A percentile compares a stretch with the other conserved stretches of the same genome.
Conservation (phyloP, 2,329 filamentous ascomycete genomes). For the Karstenula rhodostoma region DNA sequence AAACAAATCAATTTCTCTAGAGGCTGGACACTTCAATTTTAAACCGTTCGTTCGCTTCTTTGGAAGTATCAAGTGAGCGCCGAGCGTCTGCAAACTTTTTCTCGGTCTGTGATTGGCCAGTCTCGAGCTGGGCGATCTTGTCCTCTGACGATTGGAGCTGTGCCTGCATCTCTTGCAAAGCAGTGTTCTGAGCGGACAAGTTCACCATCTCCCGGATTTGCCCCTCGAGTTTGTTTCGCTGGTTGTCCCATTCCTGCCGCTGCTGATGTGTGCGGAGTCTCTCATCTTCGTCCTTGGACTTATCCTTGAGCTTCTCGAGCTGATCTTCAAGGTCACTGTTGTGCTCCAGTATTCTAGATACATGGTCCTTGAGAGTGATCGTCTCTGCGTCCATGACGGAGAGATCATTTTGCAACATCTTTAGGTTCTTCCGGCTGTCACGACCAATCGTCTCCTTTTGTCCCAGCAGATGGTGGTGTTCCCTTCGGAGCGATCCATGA, state of each 20-base stretch:
- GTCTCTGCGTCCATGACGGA: not conserved
- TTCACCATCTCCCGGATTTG: not conserved
- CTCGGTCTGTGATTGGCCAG: not conserved
- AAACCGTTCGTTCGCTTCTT: not conserved
- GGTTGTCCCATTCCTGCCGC: not conserved
- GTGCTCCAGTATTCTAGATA: not conserved
- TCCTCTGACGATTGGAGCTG: not conserved
- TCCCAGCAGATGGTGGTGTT: not conserved
- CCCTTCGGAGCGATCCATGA: not conserved
- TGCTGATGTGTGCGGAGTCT: not conserved
- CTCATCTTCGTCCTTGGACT: not conserved
- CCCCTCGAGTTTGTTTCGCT: not conserved
- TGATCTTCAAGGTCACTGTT: not conserved
- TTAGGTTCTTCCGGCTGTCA: not conserved
- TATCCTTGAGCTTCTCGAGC: not conserved
- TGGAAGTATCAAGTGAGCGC: not conserved
- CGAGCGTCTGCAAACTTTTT: not conserved
- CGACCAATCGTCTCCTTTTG: not conserved
- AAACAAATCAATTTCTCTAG: too few relatives aligned
- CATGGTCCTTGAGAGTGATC: not conserved
- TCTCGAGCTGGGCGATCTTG: not conserved
- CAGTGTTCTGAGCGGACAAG: not conserved
- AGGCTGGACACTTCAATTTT: not conserved
- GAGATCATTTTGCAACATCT: not conserved
- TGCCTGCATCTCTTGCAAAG: not conserved